Evolutionary conservation across 495 filamentous ascomycete genomes (phyloP).

Genomic region (Podospora conica): DNA sequence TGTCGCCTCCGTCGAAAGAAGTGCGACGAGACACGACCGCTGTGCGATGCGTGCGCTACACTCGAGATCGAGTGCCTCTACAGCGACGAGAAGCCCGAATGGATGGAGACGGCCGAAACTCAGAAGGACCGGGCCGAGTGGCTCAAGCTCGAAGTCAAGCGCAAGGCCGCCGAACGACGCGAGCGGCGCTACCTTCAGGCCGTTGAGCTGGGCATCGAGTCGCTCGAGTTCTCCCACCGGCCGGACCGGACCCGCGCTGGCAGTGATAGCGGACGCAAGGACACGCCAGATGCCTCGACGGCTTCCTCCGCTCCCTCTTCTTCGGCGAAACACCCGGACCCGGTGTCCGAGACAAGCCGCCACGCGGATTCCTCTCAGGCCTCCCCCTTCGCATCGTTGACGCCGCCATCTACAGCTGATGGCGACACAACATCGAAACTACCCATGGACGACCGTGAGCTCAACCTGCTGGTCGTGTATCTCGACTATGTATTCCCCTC

Average conservation of each 20-base stretch:
- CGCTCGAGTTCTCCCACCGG: slow-evolving; percentile 21
- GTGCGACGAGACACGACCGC: slow-evolving; percentile 45
- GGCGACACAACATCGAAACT: not conserved
- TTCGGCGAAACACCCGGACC: not conserved
- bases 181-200: slow-evolving; percentile 28
- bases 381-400: not conserved
- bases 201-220: slow-evolving; percentile 35
- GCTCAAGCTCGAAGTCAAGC: slow-evolving; percentile 48
- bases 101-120: slow-evolving; percentile 48
- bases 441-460: slow-evolving; percentile 16
- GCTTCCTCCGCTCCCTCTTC: not conserved
- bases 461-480: slow-evolving; percentile 41
- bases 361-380: not conserved
- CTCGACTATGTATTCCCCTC: slow-evolving; percentile 49
- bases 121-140: slow-evolving; percentile 45
- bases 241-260: slow-evolving; percentile 10
- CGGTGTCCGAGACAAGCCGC: not conserved
- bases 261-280: slow-evolving; percentile 5
- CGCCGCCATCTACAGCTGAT: not conserved
- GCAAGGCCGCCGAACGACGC: slow-evolving; percentile 37
- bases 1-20: slow-evolving; percentile 51
- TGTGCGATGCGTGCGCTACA: slow-evolving; percentile 40
- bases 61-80: slow-evolving; percentile 47
- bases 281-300: not conserved
- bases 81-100: slow-evolving; percentile 44